Percentiles rank a stretch among this genome's conserved stretches.
phyloP scores from a whole-genome alignment of 2,329 filamentous ascomycete species.

The Trichoderma arundinaceum region DNA sequence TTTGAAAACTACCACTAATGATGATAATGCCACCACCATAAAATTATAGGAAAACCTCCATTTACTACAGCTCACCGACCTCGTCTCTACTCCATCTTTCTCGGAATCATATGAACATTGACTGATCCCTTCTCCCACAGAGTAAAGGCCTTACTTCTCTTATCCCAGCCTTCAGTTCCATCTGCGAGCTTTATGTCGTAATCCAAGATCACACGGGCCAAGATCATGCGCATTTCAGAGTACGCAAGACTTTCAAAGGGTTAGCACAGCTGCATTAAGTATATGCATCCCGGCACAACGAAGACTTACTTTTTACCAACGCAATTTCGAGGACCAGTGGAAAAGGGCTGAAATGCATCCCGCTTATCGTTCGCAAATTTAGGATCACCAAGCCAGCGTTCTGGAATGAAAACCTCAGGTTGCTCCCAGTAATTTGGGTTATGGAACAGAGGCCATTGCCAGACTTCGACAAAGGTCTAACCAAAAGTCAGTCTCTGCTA shows the following conservation, averaged over 20 bases:
- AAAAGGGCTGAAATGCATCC: slow-evolving; percentile 41
- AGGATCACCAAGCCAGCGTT: slow-evolving; percentile 44
- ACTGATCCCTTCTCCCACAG: slow-evolving; percentile 31
- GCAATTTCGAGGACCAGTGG: slow-evolving; percentile 41
- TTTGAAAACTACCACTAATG: no score
- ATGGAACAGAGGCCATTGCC: slow-evolving; percentile 45
- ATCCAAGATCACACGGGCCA: slow-evolving; percentile 39
- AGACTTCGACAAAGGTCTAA: slow-evolving; percentile 45
- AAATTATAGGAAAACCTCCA: no score
- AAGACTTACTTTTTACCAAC: slow-evolving; percentile 42
- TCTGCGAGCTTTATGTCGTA: slow-evolving; percentile 41
- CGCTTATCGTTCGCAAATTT: slow-evolving; percentile 37
- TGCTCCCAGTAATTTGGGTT: slow-evolving; percentile 42
- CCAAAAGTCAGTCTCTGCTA: neutral
- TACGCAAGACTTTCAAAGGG: slow-evolving; percentile 39
- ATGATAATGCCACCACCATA: no score
- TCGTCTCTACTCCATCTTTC: slow-evolving; percentile 5
- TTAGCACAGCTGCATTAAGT: neutral
- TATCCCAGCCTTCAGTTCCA: slow-evolving; percentile 27
- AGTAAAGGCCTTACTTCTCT: slow-evolving; percentile 8
- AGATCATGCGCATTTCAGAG: slow-evolving; percentile 41
- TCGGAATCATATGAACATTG: slow-evolving; percentile 26
- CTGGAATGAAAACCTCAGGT: slow-evolving; percentile 46
- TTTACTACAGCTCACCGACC: neutral
- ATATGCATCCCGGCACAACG: neutral